Conservation (phyloP, 139 green algal genomes). For the Eudorina sp. region DNA sequence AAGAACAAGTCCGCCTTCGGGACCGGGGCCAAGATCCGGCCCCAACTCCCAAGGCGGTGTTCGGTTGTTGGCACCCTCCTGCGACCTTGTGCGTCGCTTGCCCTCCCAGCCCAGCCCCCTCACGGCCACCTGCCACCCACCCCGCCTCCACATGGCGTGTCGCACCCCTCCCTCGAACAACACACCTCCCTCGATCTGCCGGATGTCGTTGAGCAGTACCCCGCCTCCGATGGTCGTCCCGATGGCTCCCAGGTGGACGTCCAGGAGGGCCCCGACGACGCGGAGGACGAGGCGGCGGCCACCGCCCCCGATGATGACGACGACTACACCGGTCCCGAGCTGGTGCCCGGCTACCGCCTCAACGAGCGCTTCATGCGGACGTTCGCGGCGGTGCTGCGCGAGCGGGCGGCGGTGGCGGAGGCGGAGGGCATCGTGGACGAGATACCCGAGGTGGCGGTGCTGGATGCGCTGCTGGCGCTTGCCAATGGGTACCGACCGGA, state of each 20-base stretch:
- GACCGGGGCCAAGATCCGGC: too few species aligned
- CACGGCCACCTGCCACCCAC: too few species aligned
- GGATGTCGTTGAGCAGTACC: too few species aligned
- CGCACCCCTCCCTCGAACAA: too few species aligned
- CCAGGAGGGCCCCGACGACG: neutral
- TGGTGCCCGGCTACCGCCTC: neutral
- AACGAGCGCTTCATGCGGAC: slow-evolving; percentile 4
- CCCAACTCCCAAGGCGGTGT: too few species aligned
- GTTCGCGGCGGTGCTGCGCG: neutral
- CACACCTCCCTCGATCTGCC: too few species aligned
- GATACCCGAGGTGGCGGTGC: neutral
- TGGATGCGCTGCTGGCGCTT: slow-evolving; percentile 25
- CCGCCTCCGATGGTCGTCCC: too few species aligned
- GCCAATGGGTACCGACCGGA: slow-evolving; percentile 1
- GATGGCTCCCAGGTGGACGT: neutral
- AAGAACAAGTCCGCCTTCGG: too few species aligned
- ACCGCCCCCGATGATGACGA: neutral
- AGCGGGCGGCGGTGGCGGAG: neutral
- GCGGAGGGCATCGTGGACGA: neutral
- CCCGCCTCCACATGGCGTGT: too few species aligned
- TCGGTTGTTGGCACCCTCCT: too few species aligned
- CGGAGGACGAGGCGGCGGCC: neutral
- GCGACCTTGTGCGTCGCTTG: too few species aligned
- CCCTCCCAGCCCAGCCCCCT: too few species aligned
- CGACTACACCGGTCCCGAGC: neutral